A percentile compares a stretch with the other conserved stretches of the same genome.
Conservation (phyloP, 768 basidiomycete genomes). For the Boletus sensibilis region DNA sequence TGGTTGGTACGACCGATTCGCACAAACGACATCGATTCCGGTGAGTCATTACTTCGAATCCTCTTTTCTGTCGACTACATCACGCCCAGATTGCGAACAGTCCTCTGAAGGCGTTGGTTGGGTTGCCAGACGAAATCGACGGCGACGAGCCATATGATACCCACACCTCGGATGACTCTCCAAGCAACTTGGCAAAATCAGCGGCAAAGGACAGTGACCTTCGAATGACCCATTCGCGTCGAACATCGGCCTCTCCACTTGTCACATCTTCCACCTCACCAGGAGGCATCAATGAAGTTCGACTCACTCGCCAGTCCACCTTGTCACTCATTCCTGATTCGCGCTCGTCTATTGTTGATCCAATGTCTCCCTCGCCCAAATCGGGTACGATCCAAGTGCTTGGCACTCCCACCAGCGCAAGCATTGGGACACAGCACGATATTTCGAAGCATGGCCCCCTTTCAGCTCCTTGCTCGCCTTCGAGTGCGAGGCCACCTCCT, state of each 20-base stretch:
- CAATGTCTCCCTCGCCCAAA: background rate
- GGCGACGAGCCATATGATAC: conserved; percentile 4
- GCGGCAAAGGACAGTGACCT: background rate
- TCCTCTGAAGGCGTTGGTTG: conserved; percentile 12
- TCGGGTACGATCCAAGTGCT: background rate
- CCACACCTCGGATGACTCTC: background rate
- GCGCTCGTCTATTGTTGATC: background rate
- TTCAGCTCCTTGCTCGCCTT: background rate
- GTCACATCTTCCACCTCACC: background rate
- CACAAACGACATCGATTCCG: conserved; percentile 20
- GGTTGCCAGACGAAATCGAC: conserved; percentile 9
- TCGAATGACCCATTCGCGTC: background rate
- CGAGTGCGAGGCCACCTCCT: background rate
- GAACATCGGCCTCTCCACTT: background rate
- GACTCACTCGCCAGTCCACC: background rate
- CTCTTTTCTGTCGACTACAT: background rate
- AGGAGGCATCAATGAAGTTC: background rate
- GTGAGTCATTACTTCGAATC: conserved; percentile 13
- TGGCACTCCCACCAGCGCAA: background rate
- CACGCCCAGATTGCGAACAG: conserved; percentile 18
- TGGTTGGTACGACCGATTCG: conserved; percentile 63
- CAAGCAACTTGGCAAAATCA: background rate
- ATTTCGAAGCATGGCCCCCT: no score
- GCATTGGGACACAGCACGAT: background rate
- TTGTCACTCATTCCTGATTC: background rate